Evolutionary conservation across 83 land plant genomes (phyloP).

Genomic region (Diphasiastrum complanatum): DNA sequence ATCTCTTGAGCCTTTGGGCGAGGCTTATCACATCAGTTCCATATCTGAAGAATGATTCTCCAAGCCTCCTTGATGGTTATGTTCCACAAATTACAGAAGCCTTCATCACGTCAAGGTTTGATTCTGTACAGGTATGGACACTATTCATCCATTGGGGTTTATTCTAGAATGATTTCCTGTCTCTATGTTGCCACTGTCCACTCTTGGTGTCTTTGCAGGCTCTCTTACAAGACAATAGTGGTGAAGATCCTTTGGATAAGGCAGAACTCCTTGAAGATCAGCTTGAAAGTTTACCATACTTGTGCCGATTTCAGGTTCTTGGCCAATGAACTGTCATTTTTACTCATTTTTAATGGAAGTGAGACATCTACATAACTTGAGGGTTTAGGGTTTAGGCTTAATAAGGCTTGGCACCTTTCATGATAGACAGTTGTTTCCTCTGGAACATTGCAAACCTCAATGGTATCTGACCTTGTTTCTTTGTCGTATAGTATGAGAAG

Average conservation of each 20-base stretch:
- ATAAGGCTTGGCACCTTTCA: too few relatives aligned
- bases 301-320: slow-evolving; percentile 87
- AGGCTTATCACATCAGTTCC: slow-evolving; percentile 9
- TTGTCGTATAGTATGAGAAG: slow-evolving; percentile 68
- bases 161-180: too few relatives aligned
- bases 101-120: slow-evolving; percentile 5
- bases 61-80: slow-evolving; percentile 7
- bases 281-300: slow-evolving; percentile 77
- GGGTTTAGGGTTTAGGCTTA: background rate
- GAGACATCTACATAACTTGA: background rate
- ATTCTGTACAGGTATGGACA: slow-evolving; percentile 22
- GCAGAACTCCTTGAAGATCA: slow-evolving; percentile 93
- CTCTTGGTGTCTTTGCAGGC: slow-evolving; percentile 37
- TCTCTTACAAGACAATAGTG: slow-evolving; percentile 58
- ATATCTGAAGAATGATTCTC: slow-evolving; percentile 11
- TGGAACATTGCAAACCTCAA: too few relatives aligned
- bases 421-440: too few relatives aligned
- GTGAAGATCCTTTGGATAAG: slow-evolving; percentile 87
- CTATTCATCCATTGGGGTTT: too few relatives aligned
- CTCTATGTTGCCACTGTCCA: too few relatives aligned
- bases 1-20: slow-evolving; percentile 10
- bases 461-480: too few relatives aligned
- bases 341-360: too few relatives aligned
- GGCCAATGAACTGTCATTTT: too few relatives aligned
- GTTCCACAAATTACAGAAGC: slow-evolving; percentile 11